Evolutionary conservation across 2,329 filamentous ascomycete species (phyloP).

Genomic region (Keithomyces neogunnii): DNA sequence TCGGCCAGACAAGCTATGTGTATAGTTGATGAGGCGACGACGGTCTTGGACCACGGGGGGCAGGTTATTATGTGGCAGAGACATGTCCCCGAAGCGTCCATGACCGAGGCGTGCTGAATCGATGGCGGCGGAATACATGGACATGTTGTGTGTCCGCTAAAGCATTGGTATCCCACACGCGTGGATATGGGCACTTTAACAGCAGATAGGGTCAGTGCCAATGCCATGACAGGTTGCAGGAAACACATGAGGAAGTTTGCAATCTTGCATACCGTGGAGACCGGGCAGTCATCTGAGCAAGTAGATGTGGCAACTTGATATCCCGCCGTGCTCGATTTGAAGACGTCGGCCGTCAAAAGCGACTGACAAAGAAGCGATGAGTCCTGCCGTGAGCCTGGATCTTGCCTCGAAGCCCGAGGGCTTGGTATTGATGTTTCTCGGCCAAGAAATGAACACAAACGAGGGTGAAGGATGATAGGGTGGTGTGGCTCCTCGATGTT

Average conservation of each 20-base stretch:
- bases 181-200: constrained; percentile 6
- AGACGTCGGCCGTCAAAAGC: neutral
- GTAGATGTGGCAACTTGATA: constrained; percentile 6
- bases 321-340: constrained; percentile 4
- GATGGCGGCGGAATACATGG: constrained; percentile 14
- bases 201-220: constrained; percentile 9
- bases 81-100: constrained; percentile 14
- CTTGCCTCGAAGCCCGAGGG: no score
- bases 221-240: constrained; percentile 1
- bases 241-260: neutral
- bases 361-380: no score
- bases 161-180: constrained; percentile 8
- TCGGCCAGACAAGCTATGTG: neutral
- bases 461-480: neutral
- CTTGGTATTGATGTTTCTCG: neutral
- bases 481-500: neutral
- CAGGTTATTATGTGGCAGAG: constrained; percentile 15
- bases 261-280: constrained; percentile 8
- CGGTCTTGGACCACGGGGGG: constrained; percentile 11
- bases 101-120: constrained; percentile 11
- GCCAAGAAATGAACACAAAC: neutral
- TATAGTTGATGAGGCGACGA: constrained; percentile 10
- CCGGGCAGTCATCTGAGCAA: constrained; percentile 9
- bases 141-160: constrained; percentile 8
- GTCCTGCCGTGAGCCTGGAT: no score